phyloP scores from a whole-genome alignment of 257 asterid species.

The Solanum paucissectum region DNA sequence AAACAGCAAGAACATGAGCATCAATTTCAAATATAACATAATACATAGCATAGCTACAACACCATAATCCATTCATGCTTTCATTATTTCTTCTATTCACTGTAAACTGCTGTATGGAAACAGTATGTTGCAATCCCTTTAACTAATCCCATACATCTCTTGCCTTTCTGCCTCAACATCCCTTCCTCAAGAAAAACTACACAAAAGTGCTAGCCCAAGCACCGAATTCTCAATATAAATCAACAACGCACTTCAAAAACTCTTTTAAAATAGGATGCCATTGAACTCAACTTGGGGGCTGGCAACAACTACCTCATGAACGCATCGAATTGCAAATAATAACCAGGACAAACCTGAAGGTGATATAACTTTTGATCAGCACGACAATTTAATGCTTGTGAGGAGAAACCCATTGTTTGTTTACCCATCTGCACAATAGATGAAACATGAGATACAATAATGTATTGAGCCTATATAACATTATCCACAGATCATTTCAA shows the following conservation, averaged over 20 bases:
- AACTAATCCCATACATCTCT: neutral
- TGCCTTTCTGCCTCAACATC: neutral
- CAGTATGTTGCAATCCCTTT: neutral
- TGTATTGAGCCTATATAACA: neutral
- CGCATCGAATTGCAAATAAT: neutral
- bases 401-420: conserved; percentile 95
- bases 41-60: neutral
- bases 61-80: neutral
- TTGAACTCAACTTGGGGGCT: neutral
- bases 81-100: neutral
- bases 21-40: neutral
- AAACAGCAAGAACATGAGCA: neutral
- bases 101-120: neutral
- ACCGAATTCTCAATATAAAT: neutral
- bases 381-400: conserved; percentile 65
- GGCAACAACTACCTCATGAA: neutral
- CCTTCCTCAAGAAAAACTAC: neutral
- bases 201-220: neutral
- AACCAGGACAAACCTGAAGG: conserved; percentile 63
- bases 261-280: neutral
- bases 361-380: conserved; percentile 99
- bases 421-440: conserved; percentile 65
- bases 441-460: neutral
- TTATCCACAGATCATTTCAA: neutral
- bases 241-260: neutral